These are phyloP conservation scores for Coccomyxa subellipsoidea DNA, from an alignment of 163 green algal genomes.

Conservation along the genomic window DNA sequence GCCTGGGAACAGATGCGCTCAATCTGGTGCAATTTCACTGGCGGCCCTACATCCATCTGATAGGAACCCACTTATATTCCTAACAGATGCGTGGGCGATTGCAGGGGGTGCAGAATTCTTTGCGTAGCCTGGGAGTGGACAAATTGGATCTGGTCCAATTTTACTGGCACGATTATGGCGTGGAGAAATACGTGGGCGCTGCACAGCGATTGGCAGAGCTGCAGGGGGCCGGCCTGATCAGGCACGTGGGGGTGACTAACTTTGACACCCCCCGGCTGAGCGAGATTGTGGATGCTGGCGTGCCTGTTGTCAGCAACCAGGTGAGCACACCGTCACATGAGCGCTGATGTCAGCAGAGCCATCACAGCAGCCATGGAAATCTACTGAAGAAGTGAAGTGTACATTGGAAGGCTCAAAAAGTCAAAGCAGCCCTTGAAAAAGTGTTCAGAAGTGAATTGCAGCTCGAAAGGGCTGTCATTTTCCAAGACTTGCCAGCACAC, in stretches of 20 bases:
- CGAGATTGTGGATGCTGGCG: slow-evolving; percentile 69
- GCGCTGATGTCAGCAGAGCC: no score
- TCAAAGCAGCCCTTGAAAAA: no score
- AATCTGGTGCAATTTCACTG: no score
- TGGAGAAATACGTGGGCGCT: slow-evolving; percentile 56
- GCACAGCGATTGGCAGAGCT: slow-evolving; percentile 55
- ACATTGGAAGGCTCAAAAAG: no score
- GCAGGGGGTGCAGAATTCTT: not conserved
- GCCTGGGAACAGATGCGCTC: no score
- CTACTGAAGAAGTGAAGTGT: no score
- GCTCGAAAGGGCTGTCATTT: no score
- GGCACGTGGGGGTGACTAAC: slow-evolving; percentile 74
- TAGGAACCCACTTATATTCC: no score
- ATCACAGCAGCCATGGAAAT: no score
- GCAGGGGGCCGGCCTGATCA: slow-evolving; percentile 55
- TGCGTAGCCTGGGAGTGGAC: slow-evolving; percentile 2
- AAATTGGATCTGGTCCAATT: slow-evolving; percentile 16
- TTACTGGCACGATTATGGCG: slow-evolving; percentile 56
- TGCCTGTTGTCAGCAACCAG: slow-evolving; percentile 66
- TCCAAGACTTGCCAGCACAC: no score
- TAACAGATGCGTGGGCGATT: not conserved
- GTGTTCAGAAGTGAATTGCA: no score
- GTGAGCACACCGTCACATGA: slow-evolving; percentile 27
- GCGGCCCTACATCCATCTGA: no score
- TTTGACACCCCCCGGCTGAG: slow-evolving; percentile 70